Conservation (phyloP, 2,329 filamentous ascomycete species). For the Tolypocladium capitatum region DNA sequence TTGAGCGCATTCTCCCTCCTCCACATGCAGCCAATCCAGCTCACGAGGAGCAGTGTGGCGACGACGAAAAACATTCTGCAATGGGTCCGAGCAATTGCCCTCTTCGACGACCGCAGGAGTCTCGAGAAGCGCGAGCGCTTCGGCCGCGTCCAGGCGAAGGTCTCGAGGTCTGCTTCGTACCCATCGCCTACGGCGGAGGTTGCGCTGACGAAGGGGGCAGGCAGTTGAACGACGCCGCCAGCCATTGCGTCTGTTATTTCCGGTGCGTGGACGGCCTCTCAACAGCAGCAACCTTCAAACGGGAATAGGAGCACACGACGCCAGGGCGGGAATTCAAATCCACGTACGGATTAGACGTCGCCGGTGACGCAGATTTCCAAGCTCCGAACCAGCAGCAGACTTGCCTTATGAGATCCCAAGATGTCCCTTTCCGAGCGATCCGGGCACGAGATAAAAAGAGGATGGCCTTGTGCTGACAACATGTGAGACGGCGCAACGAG, state of each 20-base stretch:
- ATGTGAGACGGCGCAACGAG: too few species aligned
- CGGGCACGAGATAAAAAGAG: background rate
- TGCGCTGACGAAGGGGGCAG: background rate
- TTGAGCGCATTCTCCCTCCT: conserved; percentile 28
- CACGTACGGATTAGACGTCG: too few species aligned
- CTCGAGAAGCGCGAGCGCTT: background rate
- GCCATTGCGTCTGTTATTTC: background rate
- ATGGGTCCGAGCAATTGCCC: background rate
- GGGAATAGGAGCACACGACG: background rate
- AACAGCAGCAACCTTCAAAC: background rate
- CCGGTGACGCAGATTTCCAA: too few species aligned
- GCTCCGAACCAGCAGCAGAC: background rate
- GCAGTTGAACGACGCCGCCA: background rate
- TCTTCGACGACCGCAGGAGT: conserved; percentile 1
- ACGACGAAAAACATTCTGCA: conserved; percentile 24
- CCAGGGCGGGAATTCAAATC: too few species aligned
- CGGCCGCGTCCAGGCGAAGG: conserved; percentile 1
- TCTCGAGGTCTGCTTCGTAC: background rate
- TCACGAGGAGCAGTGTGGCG: conserved; percentile 8
- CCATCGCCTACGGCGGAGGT: background rate
- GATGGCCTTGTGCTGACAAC: too few species aligned
- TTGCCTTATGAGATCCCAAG: background rate
- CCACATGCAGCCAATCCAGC: conserved; percentile 28
- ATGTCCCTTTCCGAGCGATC: background rate
- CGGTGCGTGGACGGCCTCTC: background rate